Percentiles rank a stretch among this genome's conserved stretches.
These are phyloP conservation scores for Omphalotus guepiniiformis DNA, from an alignment of 768 basidiomycete genomes.

Conservation along the genomic window DNA sequence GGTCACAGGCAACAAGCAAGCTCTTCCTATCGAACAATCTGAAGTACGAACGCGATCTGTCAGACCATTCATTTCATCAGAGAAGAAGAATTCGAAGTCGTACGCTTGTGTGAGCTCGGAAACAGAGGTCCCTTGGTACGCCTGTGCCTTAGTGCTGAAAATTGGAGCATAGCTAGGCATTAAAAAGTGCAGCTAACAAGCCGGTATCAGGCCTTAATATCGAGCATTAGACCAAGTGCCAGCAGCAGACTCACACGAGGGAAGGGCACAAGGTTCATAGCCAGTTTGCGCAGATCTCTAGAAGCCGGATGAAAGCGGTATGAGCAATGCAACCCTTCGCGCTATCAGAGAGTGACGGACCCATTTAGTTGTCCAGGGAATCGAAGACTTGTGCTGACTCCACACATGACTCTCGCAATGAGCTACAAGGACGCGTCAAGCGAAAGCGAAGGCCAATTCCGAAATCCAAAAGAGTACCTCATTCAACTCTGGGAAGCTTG, in stretches of 20 bases:
- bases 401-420: slow-evolving; percentile 89
- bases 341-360: slow-evolving; percentile 31
- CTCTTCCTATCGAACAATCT: slow-evolving; percentile 81
- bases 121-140: slow-evolving; percentile 58
- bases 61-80: not conserved
- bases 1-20: slow-evolving; percentile 79
- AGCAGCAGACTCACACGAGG: slow-evolving; percentile 60
- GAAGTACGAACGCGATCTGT: slow-evolving; percentile 6
- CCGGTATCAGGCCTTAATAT: slow-evolving; percentile 9
- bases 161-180: slow-evolving; percentile 95
- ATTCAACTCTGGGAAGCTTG: slow-evolving; percentile 67
- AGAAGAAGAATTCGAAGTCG: slow-evolving; percentile 15
- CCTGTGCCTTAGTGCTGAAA: slow-evolving; percentile 56
- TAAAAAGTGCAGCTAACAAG: slow-evolving; percentile 89
- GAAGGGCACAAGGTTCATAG: slow-evolving; percentile 94
- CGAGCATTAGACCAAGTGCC: not conserved
- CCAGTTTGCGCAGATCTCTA: slow-evolving; percentile 85
- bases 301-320: not conserved
- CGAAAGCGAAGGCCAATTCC: not conserved
- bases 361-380: slow-evolving; percentile 95
- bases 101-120: slow-evolving; percentile 74
- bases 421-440: slow-evolving; percentile 34
- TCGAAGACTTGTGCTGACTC: slow-evolving; percentile 86
- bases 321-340: not conserved
- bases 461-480: slow-evolving; percentile 31